These are phyloP conservation scores for Thuidium tamariscinum DNA, from an alignment of 225 moss, liverwort and hornwort species.

Conservation along the genomic window DNA sequence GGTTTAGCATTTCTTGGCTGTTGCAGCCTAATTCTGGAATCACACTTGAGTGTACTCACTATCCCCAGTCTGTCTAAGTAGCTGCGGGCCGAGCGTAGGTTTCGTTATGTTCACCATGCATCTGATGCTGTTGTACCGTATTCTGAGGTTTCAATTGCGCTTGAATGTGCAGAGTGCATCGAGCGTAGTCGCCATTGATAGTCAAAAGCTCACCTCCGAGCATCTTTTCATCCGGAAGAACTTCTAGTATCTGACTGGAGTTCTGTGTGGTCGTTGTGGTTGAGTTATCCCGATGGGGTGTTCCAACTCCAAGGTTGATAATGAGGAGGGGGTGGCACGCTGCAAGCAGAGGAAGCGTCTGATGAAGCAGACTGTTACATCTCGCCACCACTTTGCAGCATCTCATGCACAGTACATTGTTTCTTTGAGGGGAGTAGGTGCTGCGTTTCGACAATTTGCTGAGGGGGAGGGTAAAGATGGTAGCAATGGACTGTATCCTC, in stretches of 20 bases:
- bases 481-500: constrained; percentile 3
- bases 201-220: not conserved
- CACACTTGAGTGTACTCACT: not conserved
- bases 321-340: constrained; percentile 68
- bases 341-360: constrained; percentile 69
- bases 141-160: constrained; percentile 7
- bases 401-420: constrained; percentile 51
- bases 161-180: constrained; percentile 6
- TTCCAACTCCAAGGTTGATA: constrained; percentile 66
- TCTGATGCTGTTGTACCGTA: not conserved
- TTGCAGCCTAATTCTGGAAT: not conserved
- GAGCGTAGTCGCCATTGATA: not conserved
- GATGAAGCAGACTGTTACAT: constrained; percentile 52
- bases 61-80: not conserved
- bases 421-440: constrained; percentile 52
- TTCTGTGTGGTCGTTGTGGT: not conserved
- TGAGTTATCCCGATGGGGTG: constrained; percentile 46
- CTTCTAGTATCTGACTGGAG: not conserved
- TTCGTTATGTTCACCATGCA: not conserved
- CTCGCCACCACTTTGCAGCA: constrained; percentile 59
- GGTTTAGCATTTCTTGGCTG: constrained; percentile 29
- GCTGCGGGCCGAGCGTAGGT: not conserved
- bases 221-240: not conserved
- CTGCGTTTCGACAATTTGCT: constrained; percentile 70
- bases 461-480: constrained; percentile 45